phyloP scores from a whole-genome alignment of 2,329 filamentous ascomycete genomes.

The Aspergillus aculeatus region DNA sequence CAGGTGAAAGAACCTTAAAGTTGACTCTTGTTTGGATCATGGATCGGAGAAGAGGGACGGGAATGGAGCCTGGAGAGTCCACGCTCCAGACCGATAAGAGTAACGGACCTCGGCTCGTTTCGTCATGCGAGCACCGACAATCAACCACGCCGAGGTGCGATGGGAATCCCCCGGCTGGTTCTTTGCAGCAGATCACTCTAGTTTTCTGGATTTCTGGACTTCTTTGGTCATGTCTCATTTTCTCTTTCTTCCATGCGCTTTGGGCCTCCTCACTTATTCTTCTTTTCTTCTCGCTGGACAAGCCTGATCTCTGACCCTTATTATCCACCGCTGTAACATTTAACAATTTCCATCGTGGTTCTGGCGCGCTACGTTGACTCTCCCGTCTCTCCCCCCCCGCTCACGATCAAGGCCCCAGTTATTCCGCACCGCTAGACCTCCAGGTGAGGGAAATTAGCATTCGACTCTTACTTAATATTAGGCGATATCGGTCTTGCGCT shows the following conservation, averaged over 20 bases:
- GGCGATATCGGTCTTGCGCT: neutral
- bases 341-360: neutral
- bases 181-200: neutral
- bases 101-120: slow-evolving; percentile 36
- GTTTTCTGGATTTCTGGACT: slow-evolving; percentile 1
- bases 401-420: neutral
- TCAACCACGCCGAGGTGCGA: slow-evolving; percentile 32
- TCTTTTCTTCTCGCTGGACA: neutral
- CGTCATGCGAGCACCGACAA: slow-evolving; percentile 22
- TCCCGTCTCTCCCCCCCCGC: neutral
- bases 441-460: neutral
- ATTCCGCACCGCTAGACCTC: slow-evolving; percentile 1
- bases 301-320: neutral
- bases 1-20: neutral
- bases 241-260: neutral
- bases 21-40: slow-evolving; percentile 9
- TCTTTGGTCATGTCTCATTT: neutral
- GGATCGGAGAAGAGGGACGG: slow-evolving; percentile 20
- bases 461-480: neutral
- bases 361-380: neutral
- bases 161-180: slow-evolving; percentile 4
- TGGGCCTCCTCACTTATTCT: neutral
- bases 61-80: slow-evolving; percentile 10
- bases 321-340: neutral
- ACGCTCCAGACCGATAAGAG: slow-evolving; percentile 14